Conservation (phyloP, 495 filamentous ascomycete genomes). For the Xylaria telfairii region DNA sequence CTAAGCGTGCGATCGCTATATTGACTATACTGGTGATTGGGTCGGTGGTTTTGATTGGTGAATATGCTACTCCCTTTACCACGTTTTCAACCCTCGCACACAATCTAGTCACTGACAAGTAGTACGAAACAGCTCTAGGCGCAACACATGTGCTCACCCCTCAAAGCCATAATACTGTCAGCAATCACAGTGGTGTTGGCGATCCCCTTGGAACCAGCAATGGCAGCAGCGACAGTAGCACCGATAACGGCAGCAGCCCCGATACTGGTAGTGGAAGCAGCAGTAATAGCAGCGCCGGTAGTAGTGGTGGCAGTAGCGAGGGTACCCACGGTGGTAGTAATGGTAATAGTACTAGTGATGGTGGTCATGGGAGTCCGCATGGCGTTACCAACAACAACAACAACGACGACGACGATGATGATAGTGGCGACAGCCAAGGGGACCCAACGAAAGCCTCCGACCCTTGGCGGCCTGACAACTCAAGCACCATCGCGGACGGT, state of each 20-base stretch:
- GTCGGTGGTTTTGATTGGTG: constrained; percentile 33
- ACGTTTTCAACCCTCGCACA: background rate
- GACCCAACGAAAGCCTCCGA: constrained; percentile 4
- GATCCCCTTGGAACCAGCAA: background rate
- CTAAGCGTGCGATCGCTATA: constrained; percentile 31
- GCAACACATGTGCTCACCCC: constrained; percentile 26
- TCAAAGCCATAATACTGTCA: background rate
- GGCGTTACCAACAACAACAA: background rate
- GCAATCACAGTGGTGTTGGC: background rate
- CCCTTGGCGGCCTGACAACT: constrained; percentile 36
- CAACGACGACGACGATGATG: background rate
- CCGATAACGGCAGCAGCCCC: background rate
- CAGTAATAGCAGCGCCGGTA: background rate
- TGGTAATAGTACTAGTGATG: background rate
- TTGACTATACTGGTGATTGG: constrained; percentile 29
- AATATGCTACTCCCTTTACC: background rate
- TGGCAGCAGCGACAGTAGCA: background rate
- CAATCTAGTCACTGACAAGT: constrained; percentile 7
- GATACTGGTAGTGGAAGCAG: background rate
- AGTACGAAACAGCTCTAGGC: constrained; percentile 29
- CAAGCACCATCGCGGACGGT: constrained; percentile 35
- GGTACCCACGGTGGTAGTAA: background rate
- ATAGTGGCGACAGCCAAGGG: background rate
- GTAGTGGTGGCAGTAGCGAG: background rate
- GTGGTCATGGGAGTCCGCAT: background rate